Conservation (phyloP, 306 rosid species). For the Cicer cuneatum region DNA sequence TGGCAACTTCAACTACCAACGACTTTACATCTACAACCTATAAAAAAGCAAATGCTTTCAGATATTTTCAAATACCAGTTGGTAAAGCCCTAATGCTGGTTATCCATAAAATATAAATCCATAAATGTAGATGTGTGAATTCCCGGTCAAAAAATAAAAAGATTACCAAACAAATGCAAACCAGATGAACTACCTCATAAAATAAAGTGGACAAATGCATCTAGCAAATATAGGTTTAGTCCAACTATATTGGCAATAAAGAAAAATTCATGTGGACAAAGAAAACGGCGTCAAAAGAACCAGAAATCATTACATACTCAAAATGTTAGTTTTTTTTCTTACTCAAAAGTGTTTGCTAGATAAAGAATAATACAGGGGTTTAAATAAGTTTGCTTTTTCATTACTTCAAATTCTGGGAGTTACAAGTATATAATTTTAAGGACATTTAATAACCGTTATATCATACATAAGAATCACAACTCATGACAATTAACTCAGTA, state of each 20-base stretch:
- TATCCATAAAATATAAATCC: neutral
- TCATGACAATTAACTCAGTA: neutral
- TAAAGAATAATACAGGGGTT: neutral
- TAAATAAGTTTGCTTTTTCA: too few species aligned
- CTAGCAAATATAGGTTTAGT: neutral
- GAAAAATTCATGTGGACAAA: neutral
- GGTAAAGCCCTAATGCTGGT: neutral
- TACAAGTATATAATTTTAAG: neutral
- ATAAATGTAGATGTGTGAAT: neutral
- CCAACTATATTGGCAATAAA: neutral
- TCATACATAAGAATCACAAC: neutral
- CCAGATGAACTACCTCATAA: neutral
- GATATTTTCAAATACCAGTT: slow-evolving; percentile 10
- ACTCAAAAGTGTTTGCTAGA: neutral
- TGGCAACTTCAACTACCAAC: slow-evolving; percentile 66
- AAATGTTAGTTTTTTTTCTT: too few species aligned
- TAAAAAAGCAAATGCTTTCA: slow-evolving; percentile 50
- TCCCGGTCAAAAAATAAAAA: neutral
- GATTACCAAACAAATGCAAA: slow-evolving; percentile 12
- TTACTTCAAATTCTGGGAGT: neutral
- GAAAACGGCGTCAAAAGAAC: neutral
- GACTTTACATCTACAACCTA: slow-evolving; percentile 81
- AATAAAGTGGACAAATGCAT: slow-evolving; percentile 1
- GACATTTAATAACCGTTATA: neutral
- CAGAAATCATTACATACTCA: too few species aligned